Percentiles rank a stretch among this genome's conserved stretches.
These are phyloP conservation scores for Cucumis variabilis DNA, from an alignment of 331 rosid genomes.

Conservation along the genomic window DNA sequence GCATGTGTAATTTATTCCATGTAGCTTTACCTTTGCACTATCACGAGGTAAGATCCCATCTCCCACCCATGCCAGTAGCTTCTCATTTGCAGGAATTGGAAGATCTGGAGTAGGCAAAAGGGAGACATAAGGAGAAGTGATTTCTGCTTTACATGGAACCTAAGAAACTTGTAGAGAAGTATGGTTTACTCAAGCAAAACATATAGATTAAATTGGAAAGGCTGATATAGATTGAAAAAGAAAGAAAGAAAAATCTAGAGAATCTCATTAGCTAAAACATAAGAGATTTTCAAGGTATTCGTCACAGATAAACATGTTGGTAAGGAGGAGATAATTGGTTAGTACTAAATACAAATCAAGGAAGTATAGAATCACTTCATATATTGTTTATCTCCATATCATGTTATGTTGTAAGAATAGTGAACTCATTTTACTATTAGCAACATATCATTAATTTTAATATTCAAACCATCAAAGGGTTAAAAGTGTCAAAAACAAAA, in stretches of 20 bases:
- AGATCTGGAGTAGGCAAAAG: slow-evolving; percentile 73
- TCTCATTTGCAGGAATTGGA: slow-evolving; percentile 83
- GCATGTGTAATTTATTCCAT: slow-evolving; percentile 22
- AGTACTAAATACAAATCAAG: neutral
- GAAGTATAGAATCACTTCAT: neutral
- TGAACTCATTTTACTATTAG: neutral
- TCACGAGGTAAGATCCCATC: slow-evolving; percentile 80
- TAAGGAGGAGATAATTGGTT: neutral
- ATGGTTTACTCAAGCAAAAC: slow-evolving; percentile 72
- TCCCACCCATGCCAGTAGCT: slow-evolving; percentile 90
- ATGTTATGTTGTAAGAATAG: slow-evolving; percentile 2
- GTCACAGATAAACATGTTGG: neutral
- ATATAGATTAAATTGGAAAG: slow-evolving; percentile 65
- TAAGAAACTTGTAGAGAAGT: slow-evolving; percentile 75
- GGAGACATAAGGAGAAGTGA: slow-evolving; percentile 57
- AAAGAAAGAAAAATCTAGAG: slow-evolving; percentile 8
- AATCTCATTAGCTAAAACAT: slow-evolving; percentile 10
- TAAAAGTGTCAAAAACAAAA: neutral
- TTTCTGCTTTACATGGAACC: slow-evolving; percentile 59
- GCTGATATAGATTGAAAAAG: slow-evolving; percentile 42
- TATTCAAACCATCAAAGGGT: neutral
- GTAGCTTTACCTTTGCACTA: slow-evolving; percentile 70
- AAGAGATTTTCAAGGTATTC: neutral
- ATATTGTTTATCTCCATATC: neutral
- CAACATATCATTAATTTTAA: neutral